Conservation (phyloP, 768 basidiomycete species). For the Mycena filopes region DNA sequence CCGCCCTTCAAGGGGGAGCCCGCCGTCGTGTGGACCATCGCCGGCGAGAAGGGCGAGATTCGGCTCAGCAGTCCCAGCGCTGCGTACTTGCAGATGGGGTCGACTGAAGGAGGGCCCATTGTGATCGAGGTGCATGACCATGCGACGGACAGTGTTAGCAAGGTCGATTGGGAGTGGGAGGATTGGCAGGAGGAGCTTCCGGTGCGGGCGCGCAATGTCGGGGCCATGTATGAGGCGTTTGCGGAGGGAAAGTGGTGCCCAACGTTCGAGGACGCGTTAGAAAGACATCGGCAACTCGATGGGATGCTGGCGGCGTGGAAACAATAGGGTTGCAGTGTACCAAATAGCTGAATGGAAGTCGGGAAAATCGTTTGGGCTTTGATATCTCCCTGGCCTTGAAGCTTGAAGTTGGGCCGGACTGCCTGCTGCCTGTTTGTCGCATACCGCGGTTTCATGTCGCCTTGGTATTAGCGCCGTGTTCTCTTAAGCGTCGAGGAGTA, state of each 20-base stretch:
- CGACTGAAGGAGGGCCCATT: background rate
- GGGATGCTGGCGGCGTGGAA: constrained; percentile 6
- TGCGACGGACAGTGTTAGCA: background rate
- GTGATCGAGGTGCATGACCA: constrained; percentile 10
- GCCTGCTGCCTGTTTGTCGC: no score
- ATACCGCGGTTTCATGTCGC: no score
- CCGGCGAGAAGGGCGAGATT: constrained; percentile 32
- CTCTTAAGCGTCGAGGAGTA: no score
- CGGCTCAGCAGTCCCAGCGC: background rate
- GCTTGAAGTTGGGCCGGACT: no score
- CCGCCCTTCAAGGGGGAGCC: constrained; percentile 6
- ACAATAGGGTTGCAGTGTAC: no score
- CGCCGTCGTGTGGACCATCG: constrained; percentile 27
- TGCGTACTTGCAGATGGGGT: background rate
- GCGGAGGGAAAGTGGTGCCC: constrained; percentile 32
- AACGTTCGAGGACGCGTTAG: constrained; percentile 38
- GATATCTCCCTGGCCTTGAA: no score
- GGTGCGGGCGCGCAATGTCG: background rate
- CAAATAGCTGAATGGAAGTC: no score
- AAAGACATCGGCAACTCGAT: constrained; percentile 19
- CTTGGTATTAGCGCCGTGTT: no score
- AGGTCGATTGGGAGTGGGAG: constrained; percentile 4
- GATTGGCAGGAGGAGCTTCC: constrained; percentile 20
- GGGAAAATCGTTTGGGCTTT: no score
- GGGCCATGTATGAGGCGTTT: constrained; percentile 32